Evolutionary conservation across 2,329 filamentous ascomycete species (phyloP).

Genomic region (Trichoderma brevicompactum): DNA sequence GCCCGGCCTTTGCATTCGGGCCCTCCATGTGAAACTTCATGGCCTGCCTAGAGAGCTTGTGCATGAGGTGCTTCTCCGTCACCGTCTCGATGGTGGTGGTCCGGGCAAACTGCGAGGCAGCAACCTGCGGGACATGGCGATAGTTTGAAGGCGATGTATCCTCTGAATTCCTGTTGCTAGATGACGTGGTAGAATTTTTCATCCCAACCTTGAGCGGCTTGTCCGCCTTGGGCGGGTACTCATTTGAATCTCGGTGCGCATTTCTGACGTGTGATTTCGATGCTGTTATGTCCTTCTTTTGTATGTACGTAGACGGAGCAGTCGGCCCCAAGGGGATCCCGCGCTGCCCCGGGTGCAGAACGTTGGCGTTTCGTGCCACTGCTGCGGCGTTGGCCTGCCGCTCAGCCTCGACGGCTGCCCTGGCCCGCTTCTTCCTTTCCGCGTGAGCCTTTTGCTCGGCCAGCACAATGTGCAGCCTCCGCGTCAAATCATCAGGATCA

Average conservation of each 20-base stretch:
- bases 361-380: neutral
- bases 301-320: slow-evolving; percentile 9
- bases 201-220: slow-evolving; percentile 18
- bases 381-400: slow-evolving; percentile 24
- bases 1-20: slow-evolving; percentile 33
- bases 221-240: slow-evolving; percentile 15
- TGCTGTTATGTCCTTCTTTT: slow-evolving; percentile 11
- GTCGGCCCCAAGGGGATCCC: slow-evolving; percentile 21
- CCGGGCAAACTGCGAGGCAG: slow-evolving; percentile 58
- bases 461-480: slow-evolving; percentile 56
- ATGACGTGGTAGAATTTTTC: slow-evolving; percentile 28
- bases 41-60: slow-evolving; percentile 50
- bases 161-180: slow-evolving; percentile 31
- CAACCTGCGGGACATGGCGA: slow-evolving; percentile 58
- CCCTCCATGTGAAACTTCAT: slow-evolving; percentile 48
- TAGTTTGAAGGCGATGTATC: slow-evolving; percentile 40
- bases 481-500: slow-evolving; percentile 60
- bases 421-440: slow-evolving; percentile 42
- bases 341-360: neutral
- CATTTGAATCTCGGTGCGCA: slow-evolving; percentile 4
- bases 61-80: slow-evolving; percentile 44
- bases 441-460: slow-evolving; percentile 53
- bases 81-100: slow-evolving; percentile 55
- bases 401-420: slow-evolving; percentile 34
- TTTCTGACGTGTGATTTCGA: neutral